Evolutionary conservation across 805 yeast species (phyloP), one percentile per base, ranked within the genome.

Genomic region (Hemisphaericaspora nanyangensis): DNA sequence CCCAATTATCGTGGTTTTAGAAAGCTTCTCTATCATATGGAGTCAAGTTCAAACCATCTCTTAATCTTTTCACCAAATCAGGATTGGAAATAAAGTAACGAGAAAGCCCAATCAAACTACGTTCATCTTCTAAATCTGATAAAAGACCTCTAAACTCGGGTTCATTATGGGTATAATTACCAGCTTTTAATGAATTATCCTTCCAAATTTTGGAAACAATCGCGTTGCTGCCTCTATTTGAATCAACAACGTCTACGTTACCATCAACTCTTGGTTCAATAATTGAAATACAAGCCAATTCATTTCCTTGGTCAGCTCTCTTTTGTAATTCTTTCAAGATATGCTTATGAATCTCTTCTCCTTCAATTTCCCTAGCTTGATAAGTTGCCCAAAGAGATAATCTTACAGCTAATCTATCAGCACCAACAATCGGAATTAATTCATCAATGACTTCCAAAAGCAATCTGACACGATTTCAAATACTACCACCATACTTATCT

Each of bases 51-150:
- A 19, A 31, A 2, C 72, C 76, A 13, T 65, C 54, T 22, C 55
- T 51, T 24, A 72, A 54, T 45, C 72, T 59, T 7, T 52, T 20
- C 3, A 57, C 59, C 17, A 72, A 56, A 48, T 72, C 76, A 7
- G 76, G 77, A 45, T 71, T 72, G 0, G 76, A 57, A n/a, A 60
- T 66, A 46, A 42, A 71, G 44, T 50, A 57, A 49, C 76, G 57
- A 7, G 65, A 51, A 40, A 55, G 50, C n/a, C 61, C 74, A 46
- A 72, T 55, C 36, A 72, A 53, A 3, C 80, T 75, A 49, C 73
- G 59, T 17, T 35, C 34, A 34, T 45, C 36, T 6, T 36, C 35
- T 4, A 42, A 35, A 34, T 54, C 55, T 6, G 34, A 25, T 10
- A 29, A 34, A 27, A 47, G 32, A 13, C 31, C 16, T 2, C 40